These are phyloP conservation scores for Hebeloma cylindrosporum DNA, from an alignment of 768 basidiomycete species.

Conservation along the genomic window DNA sequence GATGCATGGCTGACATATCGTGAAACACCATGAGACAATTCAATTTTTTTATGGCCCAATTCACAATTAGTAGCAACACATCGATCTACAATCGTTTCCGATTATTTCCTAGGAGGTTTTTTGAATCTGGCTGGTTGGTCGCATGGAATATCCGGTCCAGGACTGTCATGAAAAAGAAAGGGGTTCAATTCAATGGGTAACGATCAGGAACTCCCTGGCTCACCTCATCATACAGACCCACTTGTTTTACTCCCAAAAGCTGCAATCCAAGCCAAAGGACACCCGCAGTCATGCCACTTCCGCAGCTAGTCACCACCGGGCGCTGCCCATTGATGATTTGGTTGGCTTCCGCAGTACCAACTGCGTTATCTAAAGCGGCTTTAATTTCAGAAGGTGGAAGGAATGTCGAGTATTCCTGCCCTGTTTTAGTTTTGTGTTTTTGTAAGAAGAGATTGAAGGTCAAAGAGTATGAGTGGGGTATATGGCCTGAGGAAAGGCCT, in stretches of 20 bases:
- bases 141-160: constrained; percentile 91
- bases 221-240: constrained; percentile 96
- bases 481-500: constrained; percentile 87
- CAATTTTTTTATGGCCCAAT: no score
- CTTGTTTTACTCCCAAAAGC: constrained; percentile 56
- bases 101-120: constrained; percentile 35
- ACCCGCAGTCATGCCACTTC: constrained; percentile 98
- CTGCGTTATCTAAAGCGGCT: constrained; percentile 55
- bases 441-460: constrained; percentile 79
- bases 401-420: constrained; percentile 56
- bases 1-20: no score
- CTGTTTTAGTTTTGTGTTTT: constrained; percentile 39
- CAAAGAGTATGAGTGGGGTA: constrained; percentile 81
- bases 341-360: constrained; percentile 59
- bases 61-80: background rate
- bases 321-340: constrained; percentile 59
- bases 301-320: constrained; percentile 76
- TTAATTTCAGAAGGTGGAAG: constrained; percentile 58
- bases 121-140: constrained; percentile 71
- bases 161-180: constrained; percentile 49
- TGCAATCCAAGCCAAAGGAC: constrained; percentile 92
- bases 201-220: constrained; percentile 5
- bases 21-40: no score
- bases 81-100: background rate
- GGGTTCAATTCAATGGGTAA: constrained; percentile 6